A percentile compares a stretch with the other conserved stretches of the same genome.
These are phyloP conservation scores for Salvia splendens DNA, from an alignment of 257 asterid genomes.

Conservation along the genomic window DNA sequence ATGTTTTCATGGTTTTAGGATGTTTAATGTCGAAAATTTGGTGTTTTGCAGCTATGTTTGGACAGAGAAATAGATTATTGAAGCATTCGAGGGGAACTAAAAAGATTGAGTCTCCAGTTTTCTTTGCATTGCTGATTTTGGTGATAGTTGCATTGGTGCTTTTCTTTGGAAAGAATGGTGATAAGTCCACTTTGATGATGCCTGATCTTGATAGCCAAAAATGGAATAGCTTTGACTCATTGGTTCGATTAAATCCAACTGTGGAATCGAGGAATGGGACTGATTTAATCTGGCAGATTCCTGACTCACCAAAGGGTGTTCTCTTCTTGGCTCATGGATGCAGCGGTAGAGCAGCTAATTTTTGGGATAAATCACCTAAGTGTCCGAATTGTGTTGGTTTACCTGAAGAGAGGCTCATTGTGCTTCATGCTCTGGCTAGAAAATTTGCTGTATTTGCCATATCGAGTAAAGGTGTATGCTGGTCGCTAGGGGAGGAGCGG, in stretches of 20 bases:
- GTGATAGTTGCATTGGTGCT: conserved; percentile 42
- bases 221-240: conserved; percentile 57
- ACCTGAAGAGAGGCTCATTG: conserved; percentile 89
- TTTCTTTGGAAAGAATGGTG: conserved; percentile 44
- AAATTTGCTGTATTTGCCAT: conserved; percentile 77
- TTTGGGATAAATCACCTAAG: conserved; percentile 84
- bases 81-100: conserved; percentile 46
- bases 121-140: conserved; percentile 46
- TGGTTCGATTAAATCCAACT: conserved; percentile 57
- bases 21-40: conserved; percentile 17
- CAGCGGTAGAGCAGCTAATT: conserved; percentile 76
- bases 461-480: conserved; percentile 76
- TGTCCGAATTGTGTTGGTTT: conserved; percentile 81
- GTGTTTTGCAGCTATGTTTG: conserved; percentile 51
- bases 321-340: conserved; percentile 95
- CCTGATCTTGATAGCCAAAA: conserved; percentile 40
- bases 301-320: conserved; percentile 75
- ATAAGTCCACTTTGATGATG: conserved; percentile 33
- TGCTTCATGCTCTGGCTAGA: conserved; percentile 76
- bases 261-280: conserved; percentile 65
- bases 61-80: conserved; percentile 49
- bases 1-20: conserved; percentile 13
- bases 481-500: conserved; percentile 75
- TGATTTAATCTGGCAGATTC: conserved; percentile 80
- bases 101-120: conserved; percentile 39